phyloP scores from a whole-genome alignment of 1,284 basidiomycete genomes.

The Trichosporon sp. region DNA sequence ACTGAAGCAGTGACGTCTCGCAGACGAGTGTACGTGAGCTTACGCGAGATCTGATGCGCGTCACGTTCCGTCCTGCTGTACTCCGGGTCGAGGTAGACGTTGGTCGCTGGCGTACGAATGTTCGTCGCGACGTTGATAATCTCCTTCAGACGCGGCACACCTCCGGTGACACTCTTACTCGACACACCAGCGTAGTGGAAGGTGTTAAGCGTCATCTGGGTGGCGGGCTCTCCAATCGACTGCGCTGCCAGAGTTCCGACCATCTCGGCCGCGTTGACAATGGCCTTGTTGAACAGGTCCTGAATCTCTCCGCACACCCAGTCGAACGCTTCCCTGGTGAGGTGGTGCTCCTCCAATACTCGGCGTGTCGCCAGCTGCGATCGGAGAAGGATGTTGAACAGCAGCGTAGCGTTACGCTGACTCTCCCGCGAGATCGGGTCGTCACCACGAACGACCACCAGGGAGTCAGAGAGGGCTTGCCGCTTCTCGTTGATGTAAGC shows the following conservation, averaged over 20 bases:
- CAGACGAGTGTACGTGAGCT: constrained; percentile 84
- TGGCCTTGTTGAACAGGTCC: constrained; percentile 83
- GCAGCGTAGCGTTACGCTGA: constrained; percentile 82
- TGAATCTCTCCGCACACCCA: constrained; percentile 98
- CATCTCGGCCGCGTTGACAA: constrained; percentile 96
- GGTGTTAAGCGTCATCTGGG: constrained; percentile 99
- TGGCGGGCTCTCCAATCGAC: constrained; percentile 98
- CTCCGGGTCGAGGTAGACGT: constrained; percentile 77
- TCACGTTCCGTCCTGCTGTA: constrained; percentile 67
- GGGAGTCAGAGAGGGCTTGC: constrained; percentile 61
- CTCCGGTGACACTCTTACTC: constrained; percentile 94
- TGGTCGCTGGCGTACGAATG: constrained; percentile 95
- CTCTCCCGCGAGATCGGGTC: constrained; percentile 68
- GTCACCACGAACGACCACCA: constrained; percentile 81
- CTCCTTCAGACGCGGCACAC: constrained; percentile 95
- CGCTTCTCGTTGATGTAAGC: constrained; percentile 78
- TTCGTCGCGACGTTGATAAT: constrained; percentile 99
- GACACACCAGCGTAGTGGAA: constrained; percentile 99
- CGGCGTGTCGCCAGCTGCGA: constrained; percentile 76
- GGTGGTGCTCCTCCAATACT: constrained; percentile 77
- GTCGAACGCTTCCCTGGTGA: constrained; percentile 87
- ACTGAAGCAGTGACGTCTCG: constrained; percentile 92
- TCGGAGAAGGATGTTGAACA: constrained; percentile 90
- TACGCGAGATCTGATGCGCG: constrained; percentile 44
- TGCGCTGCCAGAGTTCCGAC: constrained; percentile 97